Percentiles rank a stretch among this genome's conserved stretches.
Conservation (phyloP, 768 basidiomycete genomes). For the Sarcodon aspratus region DNA sequence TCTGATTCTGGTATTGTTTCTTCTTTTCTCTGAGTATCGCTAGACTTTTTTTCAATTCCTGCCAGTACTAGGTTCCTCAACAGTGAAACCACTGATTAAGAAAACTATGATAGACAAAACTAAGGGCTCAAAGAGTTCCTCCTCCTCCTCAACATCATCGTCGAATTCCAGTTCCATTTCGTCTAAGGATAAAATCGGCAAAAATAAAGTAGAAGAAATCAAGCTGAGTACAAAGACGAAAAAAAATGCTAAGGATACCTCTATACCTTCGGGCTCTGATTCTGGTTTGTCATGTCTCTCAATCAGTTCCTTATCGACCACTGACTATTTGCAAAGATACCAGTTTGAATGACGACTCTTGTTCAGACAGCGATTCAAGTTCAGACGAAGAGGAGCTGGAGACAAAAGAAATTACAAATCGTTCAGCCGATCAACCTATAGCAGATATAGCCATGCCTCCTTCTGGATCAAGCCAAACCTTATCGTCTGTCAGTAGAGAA, state of each 20-base stretch:
- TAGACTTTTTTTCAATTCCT: neutral
- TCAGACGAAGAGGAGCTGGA: neutral
- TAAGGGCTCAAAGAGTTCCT: neutral
- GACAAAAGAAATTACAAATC: neutral
- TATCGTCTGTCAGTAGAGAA: neutral
- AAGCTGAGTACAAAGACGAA: slow-evolving; percentile 1
- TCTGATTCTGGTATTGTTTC: too few relatives aligned
- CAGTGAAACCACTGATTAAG: neutral
- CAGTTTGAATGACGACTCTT: slow-evolving; percentile 1
- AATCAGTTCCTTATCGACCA: too few relatives aligned
- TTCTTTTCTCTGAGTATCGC: neutral
- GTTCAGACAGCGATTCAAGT: neutral
- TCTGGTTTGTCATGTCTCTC: slow-evolving; percentile 16
- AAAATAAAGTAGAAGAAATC: neutral
- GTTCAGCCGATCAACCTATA: neutral
- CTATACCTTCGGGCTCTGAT: slow-evolving; percentile 12
- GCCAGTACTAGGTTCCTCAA: neutral
- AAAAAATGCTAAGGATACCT: slow-evolving; percentile 1
- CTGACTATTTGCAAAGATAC: neutral
- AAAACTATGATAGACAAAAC: neutral
- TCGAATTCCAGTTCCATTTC: slow-evolving; percentile 2
- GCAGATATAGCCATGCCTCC: slow-evolving; percentile 1
- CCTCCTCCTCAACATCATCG: too few relatives aligned
- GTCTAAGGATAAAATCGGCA: too few relatives aligned
- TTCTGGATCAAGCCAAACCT: neutral